These are phyloP conservation scores for Vittaforma corneae DNA, from an alignment of 371 early-diverging fungal species.

Conservation along the genomic window DNA sequence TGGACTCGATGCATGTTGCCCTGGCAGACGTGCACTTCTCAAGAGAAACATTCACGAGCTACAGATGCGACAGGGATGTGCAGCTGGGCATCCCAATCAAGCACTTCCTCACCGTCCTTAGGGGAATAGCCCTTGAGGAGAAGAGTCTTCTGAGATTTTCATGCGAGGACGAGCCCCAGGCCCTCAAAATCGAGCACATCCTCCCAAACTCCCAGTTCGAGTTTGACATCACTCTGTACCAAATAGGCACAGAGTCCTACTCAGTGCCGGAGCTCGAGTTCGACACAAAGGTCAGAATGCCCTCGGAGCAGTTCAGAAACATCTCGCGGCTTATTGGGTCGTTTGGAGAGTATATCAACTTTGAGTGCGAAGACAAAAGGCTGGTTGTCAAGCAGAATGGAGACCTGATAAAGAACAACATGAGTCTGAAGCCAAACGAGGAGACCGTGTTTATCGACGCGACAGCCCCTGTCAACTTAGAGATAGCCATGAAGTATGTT, in stretches of 20 bases:
- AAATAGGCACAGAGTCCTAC: conserved; percentile 38
- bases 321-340: conserved; percentile 37
- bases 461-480: conserved; percentile 15
- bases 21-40: conserved; percentile 54
- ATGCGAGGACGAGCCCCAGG: conserved; percentile 34
- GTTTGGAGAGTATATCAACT: conserved; percentile 43
- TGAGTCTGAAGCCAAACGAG: conserved; percentile 30
- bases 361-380: conserved; percentile 32
- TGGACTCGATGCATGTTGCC: conserved; percentile 58
- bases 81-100: conserved; percentile 51
- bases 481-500: conserved; percentile 56
- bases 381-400: conserved; percentile 41
- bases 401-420: conserved; percentile 31
- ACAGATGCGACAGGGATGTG: conserved; percentile 55
- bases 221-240: conserved; percentile 35
- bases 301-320: conserved; percentile 32
- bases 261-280: conserved; percentile 36
- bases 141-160: conserved; percentile 9
- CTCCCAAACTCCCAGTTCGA: conserved; percentile 10
- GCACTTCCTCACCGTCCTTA: conserved; percentile 48
- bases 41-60: conserved; percentile 52
- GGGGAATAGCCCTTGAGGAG: conserved; percentile 35
- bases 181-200: conserved; percentile 25
- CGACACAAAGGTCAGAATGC: conserved; percentile 31
- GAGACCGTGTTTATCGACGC: conserved; percentile 19